Base-by-base conservation (phyloP, 495 filamentous ascomycete genomes). In the Penicillium subrubescens region DNA sequence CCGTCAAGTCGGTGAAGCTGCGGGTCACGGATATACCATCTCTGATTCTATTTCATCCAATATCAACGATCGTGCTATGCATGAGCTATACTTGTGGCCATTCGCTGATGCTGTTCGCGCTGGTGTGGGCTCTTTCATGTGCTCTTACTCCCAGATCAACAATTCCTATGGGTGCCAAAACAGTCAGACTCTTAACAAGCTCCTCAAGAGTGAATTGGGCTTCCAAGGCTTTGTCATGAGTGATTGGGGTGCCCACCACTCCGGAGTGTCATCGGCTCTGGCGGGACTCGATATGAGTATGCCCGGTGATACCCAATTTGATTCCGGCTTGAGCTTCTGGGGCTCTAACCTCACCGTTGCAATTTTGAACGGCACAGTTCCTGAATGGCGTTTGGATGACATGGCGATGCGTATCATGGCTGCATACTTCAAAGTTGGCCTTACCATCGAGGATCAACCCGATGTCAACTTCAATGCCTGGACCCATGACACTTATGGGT, bases 51-150 rank as follows among this genome's bases (percentile, higher is more conserved):
- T 92, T 23, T 65, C 77, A 68, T 44, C 84, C 69, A 69, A 75
- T 23, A 58, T 78, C 43, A 90, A 93, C 67, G 92, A 93, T 70
- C 80, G 91, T 50, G 88, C 91, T 0, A 72, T 93, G 64, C 91
- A 94, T 70, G 92, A 96, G 71, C 73, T 96, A 52, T 96, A 96
- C 65, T 78, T 90, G 33, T 96, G 92, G 92, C 84, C 84, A 0
- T 92, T 91, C 72, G 83, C 84, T 34, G 84, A 91, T 66, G 86
- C 88, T 0, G 83, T 89, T 1, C 82, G 81, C 37, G 88, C 89
- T 1, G 83, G 85, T 7, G 84, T 82, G 4, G 87, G 82, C 1
- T 84, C 79, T 51, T 78, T 90, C 48, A 91, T 91, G 88, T 91
- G 88, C 74, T 88, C 86, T 5, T 92, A 92, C 64, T 83, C 90